Percentiles rank a stretch among this genome's conserved stretches.
Evolutionary conservation across 139 green algal genomes (phyloP).

Genomic region (Coccomyxa sp.): DNA sequence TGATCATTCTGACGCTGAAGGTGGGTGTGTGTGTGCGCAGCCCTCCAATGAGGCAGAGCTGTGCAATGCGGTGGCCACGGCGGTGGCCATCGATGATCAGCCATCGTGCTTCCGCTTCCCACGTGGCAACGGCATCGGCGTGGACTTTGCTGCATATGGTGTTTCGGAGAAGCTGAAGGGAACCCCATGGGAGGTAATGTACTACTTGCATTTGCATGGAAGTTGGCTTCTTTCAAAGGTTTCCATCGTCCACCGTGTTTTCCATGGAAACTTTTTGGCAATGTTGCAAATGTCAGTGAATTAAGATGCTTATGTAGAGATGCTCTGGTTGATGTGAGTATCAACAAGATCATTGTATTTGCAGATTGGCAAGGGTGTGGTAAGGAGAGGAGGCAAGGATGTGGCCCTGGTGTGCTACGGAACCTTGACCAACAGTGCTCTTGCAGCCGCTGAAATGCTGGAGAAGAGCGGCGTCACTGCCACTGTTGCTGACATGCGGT

Average conservation of each 20-base stretch:
- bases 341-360: background rate
- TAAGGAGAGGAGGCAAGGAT: slow-evolving; percentile 83
- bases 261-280: no score
- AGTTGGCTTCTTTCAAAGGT: no score
- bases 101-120: slow-evolving; percentile 93
- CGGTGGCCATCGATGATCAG: slow-evolving; percentile 85
- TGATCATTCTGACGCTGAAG: background rate
- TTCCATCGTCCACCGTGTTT: background rate
- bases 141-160: slow-evolving; percentile 73
- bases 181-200: slow-evolving; percentile 62
- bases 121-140: slow-evolving; percentile 89
- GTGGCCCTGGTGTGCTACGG: slow-evolving; percentile 92
- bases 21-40: slow-evolving; percentile 50
- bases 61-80: slow-evolving; percentile 92
- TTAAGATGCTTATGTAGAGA: no score
- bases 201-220: background rate
- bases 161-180: slow-evolving; percentile 81
- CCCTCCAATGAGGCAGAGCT: slow-evolving; percentile 75
- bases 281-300: no score
- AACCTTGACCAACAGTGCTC: slow-evolving; percentile 73
- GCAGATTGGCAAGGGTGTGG: slow-evolving; percentile 82
- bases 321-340: no score
- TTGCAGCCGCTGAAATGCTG: slow-evolving; percentile 85
- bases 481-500: slow-evolving; percentile 28
- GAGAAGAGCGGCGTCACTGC: slow-evolving; percentile 63